phyloP scores from a whole-genome alignment of 2,329 filamentous ascomycete genomes.

The Cytospora chrysosperma region DNA sequence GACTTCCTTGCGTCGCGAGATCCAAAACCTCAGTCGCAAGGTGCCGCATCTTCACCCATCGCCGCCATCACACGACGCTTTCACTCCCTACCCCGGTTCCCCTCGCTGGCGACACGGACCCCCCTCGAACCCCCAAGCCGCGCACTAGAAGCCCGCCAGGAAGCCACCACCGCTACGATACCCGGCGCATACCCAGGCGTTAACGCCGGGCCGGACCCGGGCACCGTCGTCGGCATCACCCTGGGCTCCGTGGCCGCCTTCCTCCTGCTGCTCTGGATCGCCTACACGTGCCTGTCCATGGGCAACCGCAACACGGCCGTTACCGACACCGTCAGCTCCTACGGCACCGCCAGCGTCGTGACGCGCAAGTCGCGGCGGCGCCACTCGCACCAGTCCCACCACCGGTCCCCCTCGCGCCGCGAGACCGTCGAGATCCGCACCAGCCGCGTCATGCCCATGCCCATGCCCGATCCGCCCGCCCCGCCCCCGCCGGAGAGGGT shows the following conservation, averaged over 20 bases:
- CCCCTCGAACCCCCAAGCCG: slow-evolving; percentile 21
- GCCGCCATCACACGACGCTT: slow-evolving; percentile 5
- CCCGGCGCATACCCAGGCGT: slow-evolving; percentile 34
- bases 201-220: slow-evolving; percentile 30
- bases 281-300: slow-evolving; percentile 35
- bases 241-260: slow-evolving; percentile 46
- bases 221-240: slow-evolving; percentile 41
- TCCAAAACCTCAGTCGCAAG: slow-evolving; percentile 11
- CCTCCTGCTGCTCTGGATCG: slow-evolving; percentile 34
- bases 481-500: slow-evolving; percentile 28
- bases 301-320: slow-evolving; percentile 26
- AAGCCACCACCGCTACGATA: slow-evolving; percentile 30
- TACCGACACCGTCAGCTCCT: slow-evolving; percentile 21
- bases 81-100: slow-evolving; percentile 9
- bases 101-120: slow-evolving; percentile 6
- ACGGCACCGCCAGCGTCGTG: slow-evolving; percentile 28
- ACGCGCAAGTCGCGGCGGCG: slow-evolving; percentile 28
- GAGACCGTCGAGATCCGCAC: slow-evolving; percentile 33
- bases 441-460: slow-evolving; percentile 1
- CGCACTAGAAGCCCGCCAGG: slow-evolving; percentile 24
- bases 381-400: slow-evolving; percentile 24
- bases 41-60: not conserved
- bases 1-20: slow-evolving; percentile 8
- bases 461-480: not conserved
- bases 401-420: slow-evolving; percentile 23